Percentiles rank a stretch among this genome's conserved stretches.
These are phyloP conservation scores for Trichosanthes cucumerina DNA, from an alignment of 306 rosid genomes.

Conservation along the genomic window DNA sequence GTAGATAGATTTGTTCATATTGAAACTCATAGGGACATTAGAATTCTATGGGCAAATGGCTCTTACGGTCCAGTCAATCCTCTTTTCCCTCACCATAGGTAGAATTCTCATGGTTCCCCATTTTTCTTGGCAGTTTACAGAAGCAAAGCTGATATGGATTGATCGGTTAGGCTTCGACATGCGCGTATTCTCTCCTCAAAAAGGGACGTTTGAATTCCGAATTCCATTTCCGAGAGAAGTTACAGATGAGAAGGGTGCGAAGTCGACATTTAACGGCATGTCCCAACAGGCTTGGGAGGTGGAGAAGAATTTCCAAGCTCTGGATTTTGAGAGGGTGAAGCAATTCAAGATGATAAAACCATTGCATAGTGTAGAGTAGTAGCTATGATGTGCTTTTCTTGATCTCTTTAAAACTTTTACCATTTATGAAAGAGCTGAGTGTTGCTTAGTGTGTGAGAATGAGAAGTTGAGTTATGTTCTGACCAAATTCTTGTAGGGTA, in stretches of 20 bases:
- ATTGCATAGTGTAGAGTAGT: not conserved
- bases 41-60: not conserved
- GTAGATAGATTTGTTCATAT: not conserved
- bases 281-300: conserved; percentile 96
- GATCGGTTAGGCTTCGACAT: conserved; percentile 81
- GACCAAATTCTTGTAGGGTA: not conserved
- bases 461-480: not conserved
- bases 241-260: conserved; percentile 70
- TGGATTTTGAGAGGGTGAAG: conserved; percentile 58
- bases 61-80: not conserved
- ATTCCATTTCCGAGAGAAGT: conserved; percentile 87
- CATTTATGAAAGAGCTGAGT: not conserved
- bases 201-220: conserved; percentile 59
- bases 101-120: not conserved
- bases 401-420: not conserved
- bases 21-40: not conserved
- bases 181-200: conserved; percentile 50
- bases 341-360: conserved; percentile 44
- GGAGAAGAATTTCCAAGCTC: conserved; percentile 54
- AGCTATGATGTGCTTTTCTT: not conserved
- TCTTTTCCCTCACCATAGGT: not conserved
- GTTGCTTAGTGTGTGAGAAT: not conserved
- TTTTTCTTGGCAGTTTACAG: conserved; percentile 40
- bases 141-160: conserved; percentile 87
- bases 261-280: conserved; percentile 83